Evolutionary conservation across 441 rosid genomes (phyloP).

Genomic region (Euphorbia schlechtendalii): DNA sequence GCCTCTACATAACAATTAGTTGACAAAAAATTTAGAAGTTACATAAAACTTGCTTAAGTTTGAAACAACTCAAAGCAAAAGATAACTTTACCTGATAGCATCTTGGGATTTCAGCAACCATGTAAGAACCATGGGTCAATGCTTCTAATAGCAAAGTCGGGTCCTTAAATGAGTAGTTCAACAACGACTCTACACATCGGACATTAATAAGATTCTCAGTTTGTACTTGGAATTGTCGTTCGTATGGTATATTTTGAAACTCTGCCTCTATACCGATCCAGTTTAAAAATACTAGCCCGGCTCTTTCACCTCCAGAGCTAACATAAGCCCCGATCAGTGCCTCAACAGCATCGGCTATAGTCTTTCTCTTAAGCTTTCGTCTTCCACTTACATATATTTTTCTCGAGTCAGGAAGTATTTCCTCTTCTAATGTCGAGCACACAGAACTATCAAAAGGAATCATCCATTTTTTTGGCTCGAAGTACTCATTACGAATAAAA

Average conservation of each 20-base stretch:
- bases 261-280: conserved; percentile 71
- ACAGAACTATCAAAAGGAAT: conserved; percentile 54
- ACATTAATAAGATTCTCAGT: conserved; percentile 46
- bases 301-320: conserved; percentile 69
- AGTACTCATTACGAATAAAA: conserved; percentile 61
- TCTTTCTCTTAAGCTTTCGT: conserved; percentile 51
- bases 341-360: conserved; percentile 81
- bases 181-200: conserved; percentile 37
- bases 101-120: conserved; percentile 80
- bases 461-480: conserved; percentile 70
- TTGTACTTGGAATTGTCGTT: conserved; percentile 25
- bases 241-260: conserved; percentile 29
- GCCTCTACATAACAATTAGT: conserved; percentile 41
- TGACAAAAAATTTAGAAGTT: background rate
- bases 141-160: conserved; percentile 79
- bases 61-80: background rate
- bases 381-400: conserved; percentile 39
- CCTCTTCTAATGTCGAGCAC: conserved; percentile 31
- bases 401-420: conserved; percentile 26
- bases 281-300: conserved; percentile 49
- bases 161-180: conserved; percentile 57
- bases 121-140: conserved; percentile 87
- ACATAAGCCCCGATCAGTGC: conserved; percentile 79
- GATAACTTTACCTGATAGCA: conserved; percentile 66
- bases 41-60: background rate